Evolutionary conservation across 306 rosid species (phyloP), one percentile per base, ranked within the genome.

Genomic region (Malus sylvestris): DNA sequence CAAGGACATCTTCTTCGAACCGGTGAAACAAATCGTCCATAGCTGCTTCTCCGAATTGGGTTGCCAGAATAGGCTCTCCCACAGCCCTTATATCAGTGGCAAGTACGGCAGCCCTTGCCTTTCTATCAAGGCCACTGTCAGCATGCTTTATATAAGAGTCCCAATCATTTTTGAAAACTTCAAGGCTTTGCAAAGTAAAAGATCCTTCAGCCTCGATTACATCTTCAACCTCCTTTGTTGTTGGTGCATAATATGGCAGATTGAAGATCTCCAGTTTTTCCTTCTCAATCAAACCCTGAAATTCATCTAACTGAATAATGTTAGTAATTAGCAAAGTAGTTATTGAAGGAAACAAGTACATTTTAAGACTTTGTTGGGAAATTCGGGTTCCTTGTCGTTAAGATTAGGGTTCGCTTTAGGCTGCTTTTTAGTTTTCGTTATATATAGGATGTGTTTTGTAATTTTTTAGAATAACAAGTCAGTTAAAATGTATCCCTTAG

Each of bases 11-110:
- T 32, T 67, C 78, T 70, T 35, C 51, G 25, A 71, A 87, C 79
- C 83, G 75, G 5, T 32, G n/a, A 68, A 87, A 87, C n/a, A 87
- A 55, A 25, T 87, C 80, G 11, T 89, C 88, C 57, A 85, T 72
- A 25, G 65, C 32, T 19, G 15, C 35, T 73, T 79, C 71, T 1
- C 86, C 88, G 69, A 89, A 89, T 15, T 79, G 78, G 3, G 9
- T 40, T 1, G 59, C 27, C 4, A 87, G 79, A 58, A 89, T 63
- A 6, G 93, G 83, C 64, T 87, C 93, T 4, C 18, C 51, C 53
- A 73, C 72, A 7, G 88, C 89, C 65, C 85, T 85, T 1, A 49
- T 58, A 46, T n/a, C 67, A 46, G 77, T 83, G 6, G 88, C 76
- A 8, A 83, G 23, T 29, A 23, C 51, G 40, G 52, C 19, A 5